Percentiles rank a stretch among this genome's conserved stretches.
Evolutionary conservation across 352 stramenopile genomes (phyloP).

Genomic region (Phytophthora cactorum): DNA sequence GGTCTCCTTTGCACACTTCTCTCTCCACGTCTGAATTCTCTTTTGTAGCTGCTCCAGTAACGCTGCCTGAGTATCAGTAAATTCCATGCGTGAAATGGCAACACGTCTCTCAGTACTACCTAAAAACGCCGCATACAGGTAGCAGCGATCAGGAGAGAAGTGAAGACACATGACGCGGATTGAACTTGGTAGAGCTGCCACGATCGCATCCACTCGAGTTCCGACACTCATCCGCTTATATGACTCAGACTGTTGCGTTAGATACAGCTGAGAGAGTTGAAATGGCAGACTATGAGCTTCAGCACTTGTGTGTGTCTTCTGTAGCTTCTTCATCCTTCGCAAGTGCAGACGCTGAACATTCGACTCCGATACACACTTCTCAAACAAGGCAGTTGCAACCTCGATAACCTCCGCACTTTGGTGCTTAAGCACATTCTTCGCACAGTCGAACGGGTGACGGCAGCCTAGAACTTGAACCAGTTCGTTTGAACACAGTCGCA

Average conservation of each 20-base stretch:
- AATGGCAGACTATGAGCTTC: slow-evolving; percentile 57
- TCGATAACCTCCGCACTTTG: slow-evolving; percentile 55
- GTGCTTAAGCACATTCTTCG: slow-evolving; percentile 67
- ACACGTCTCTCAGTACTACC: slow-evolving; percentile 45
- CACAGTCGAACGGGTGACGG: slow-evolving; percentile 47
- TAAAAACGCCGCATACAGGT: slow-evolving; percentile 61
- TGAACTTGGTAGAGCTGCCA: slow-evolving; percentile 46
- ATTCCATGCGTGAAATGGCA: slow-evolving; percentile 68
- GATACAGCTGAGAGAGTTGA: slow-evolving; percentile 70
- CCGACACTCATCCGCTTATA: slow-evolving; percentile 66
- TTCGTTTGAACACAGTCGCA: slow-evolving; percentile 59
- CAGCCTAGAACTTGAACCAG: slow-evolving; percentile 66
- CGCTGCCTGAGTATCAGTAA: slow-evolving; percentile 38
- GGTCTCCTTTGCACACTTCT: slow-evolving; percentile 41
- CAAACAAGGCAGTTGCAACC: slow-evolving; percentile 42
- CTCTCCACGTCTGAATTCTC: slow-evolving; percentile 49
- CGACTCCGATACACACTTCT: slow-evolving; percentile 41
- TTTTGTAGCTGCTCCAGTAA: slow-evolving; percentile 37
- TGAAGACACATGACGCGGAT: slow-evolving; percentile 62
- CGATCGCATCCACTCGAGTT: slow-evolving; percentile 45
- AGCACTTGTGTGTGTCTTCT: slow-evolving; percentile 47
- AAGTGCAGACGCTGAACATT: slow-evolving; percentile 63
- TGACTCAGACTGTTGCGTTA: slow-evolving; percentile 69
- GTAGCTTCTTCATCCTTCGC: slow-evolving; percentile 44
- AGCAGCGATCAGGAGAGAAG: slow-evolving; percentile 72